phyloP scores from a whole-genome alignment of 2,329 filamentous ascomycete genomes.

The Xylariomycetidae sp. region DNA sequence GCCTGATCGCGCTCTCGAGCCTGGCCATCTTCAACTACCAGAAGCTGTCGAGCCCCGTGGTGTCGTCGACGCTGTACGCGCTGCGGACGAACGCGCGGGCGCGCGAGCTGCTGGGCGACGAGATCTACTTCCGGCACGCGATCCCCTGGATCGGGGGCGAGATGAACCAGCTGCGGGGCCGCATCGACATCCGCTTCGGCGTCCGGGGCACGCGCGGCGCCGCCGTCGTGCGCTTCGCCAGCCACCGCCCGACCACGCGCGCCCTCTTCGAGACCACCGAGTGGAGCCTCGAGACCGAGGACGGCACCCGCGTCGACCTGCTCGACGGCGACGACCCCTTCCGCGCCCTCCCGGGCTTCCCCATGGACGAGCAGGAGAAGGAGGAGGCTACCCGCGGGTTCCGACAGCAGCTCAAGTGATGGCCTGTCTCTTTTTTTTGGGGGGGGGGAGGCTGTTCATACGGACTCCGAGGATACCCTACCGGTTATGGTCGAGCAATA shows the following conservation, averaged over 20 bases:
- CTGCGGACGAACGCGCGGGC: conserved; percentile 75
- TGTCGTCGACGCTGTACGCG: conserved; percentile 87
- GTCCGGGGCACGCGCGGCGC: conserved; percentile 72
- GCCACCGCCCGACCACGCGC: conserved; percentile 58
- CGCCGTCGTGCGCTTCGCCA: conserved; percentile 77
- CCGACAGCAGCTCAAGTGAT: conserved; percentile 41
- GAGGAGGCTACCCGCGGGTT: conserved; percentile 45
- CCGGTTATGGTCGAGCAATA: too few species aligned
- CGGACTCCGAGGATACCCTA: too few species aligned
- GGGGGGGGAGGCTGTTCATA: too few species aligned
- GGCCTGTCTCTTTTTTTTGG: too few species aligned
- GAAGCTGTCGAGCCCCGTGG: conserved; percentile 80
- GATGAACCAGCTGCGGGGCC: conserved; percentile 90
- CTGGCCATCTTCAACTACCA: conserved; percentile 99
- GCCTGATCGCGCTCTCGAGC: conserved; percentile 64
- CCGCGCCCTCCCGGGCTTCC: conserved; percentile 40
- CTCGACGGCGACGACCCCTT: conserved; percentile 74
- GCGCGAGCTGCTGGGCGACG: conserved; percentile 75
- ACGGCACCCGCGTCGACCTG: conserved; percentile 62
- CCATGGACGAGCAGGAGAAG: conserved; percentile 35
- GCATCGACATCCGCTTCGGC: conserved; percentile 80
- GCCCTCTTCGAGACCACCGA: conserved; percentile 78
- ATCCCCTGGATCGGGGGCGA: conserved; percentile 82
- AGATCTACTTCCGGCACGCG: conserved; percentile 74
- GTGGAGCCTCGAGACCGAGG: conserved; percentile 75